Evolutionary conservation across 2,329 filamentous ascomycete genomes (phyloP), one percentile per base, ranked within the genome.

Genomic region (Helicocarpus griseus): DNA sequence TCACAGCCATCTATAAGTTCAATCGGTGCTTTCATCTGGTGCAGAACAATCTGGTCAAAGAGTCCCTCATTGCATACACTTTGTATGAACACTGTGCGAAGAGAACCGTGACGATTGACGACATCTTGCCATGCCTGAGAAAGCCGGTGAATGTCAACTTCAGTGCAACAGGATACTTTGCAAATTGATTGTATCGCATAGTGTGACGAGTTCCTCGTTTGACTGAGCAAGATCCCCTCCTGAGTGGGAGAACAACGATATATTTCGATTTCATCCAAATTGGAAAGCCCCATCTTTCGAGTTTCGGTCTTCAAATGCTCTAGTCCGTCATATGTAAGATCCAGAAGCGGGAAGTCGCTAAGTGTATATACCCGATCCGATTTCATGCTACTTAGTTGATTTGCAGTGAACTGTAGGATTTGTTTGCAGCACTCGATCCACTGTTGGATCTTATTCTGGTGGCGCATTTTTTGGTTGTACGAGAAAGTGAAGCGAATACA

Each of bases 401-500:
- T 29, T 5, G 64, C 60, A 52, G 64, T 62, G 7, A 55, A 43
- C 1, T 56, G 56, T 3, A 76, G 62, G 0, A 65, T 61, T 2
- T 63, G 43, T 17, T 63, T 60, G 48, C 69, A 76, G 31, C 61
- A 57, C 0, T 61, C 59, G 3, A 77, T 65, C 75, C 75, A 77
- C 14, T 59, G 35, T 7, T 62, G 61, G 17, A 78, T 73, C 0
- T 60, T 58, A 2, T 65, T 58, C 52, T 77, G 73, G 54, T 77
- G 72, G 8, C 61, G 59, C 72, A 77, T 77, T 28, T 67, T 61
- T 13, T 67, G 65, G 56, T 77, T 78, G 61, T 74, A 77, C 0
- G 74, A 73, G 58, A 78, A 78, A 0, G 70, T 71, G 48, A 78
- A 73, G 7, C 73, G 70, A 22, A 78, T 64, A 13, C 62, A 63